These are phyloP conservation scores for Daldinia vernicosa DNA, from an alignment of 495 filamentous ascomycete genomes.

Conservation along the genomic window DNA sequence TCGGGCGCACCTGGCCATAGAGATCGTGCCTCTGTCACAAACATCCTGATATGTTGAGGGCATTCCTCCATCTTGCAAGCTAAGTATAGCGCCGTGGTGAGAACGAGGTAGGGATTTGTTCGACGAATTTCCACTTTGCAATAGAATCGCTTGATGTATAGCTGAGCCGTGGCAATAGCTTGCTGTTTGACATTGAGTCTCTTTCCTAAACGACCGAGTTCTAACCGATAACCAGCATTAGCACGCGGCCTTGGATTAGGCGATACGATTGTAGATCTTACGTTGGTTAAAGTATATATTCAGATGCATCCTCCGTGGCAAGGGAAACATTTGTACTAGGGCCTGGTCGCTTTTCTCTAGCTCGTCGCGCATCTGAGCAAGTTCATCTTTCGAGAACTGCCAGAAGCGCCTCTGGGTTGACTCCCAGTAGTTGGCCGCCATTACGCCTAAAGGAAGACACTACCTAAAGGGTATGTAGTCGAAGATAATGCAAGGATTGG, in stretches of 20 bases:
- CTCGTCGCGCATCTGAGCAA: slow-evolving; percentile 74
- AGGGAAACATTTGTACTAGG: slow-evolving; percentile 77
- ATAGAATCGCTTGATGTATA: slow-evolving; percentile 95
- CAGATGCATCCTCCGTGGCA: slow-evolving; percentile 82
- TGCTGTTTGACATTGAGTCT: slow-evolving; percentile 87
- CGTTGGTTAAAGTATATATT: slow-evolving; percentile 94
- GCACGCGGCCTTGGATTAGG: background rate
- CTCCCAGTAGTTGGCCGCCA: slow-evolving; percentile 98
- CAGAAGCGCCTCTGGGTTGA: slow-evolving; percentile 90
- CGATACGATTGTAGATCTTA: slow-evolving; percentile 58
- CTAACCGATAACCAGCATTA: slow-evolving; percentile 53
- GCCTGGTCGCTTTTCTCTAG: slow-evolving; percentile 77
- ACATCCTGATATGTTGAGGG: slow-evolving; percentile 91
- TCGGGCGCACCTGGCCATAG: slow-evolving; percentile 78
- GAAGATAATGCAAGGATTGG: slow-evolving; percentile 5
- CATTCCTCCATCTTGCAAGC: slow-evolving; percentile 99
- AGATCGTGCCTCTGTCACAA: slow-evolving; percentile 84
- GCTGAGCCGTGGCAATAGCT: slow-evolving; percentile 90
- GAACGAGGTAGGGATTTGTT: slow-evolving; percentile 92
- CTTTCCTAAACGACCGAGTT: slow-evolving; percentile 80
- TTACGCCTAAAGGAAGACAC: slow-evolving; percentile 46
- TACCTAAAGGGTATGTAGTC: slow-evolving; percentile 5
- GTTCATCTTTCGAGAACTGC: slow-evolving; percentile 83
- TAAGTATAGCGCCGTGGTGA: slow-evolving; percentile 91
- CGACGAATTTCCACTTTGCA: slow-evolving; percentile 87